phyloP scores from a whole-genome alignment of 129 eudicot genomes.

The Centella asiatica region DNA sequence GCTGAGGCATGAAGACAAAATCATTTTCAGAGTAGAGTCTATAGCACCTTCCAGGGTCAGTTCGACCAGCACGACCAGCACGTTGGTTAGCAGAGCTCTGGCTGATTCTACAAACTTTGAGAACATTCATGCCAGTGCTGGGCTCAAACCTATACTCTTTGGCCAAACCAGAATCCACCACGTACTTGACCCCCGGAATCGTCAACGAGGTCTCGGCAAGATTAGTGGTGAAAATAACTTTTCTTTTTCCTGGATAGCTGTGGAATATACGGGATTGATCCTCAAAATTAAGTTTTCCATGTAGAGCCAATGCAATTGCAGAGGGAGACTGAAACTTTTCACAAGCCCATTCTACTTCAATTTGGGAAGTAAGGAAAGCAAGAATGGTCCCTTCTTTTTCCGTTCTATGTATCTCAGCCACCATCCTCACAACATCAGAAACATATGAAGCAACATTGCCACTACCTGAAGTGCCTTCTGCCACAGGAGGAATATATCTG shows the following conservation, averaged over 20 bases:
- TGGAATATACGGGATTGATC: constrained; percentile 60
- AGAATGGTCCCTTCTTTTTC: constrained; percentile 69
- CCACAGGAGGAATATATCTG: constrained; percentile 42
- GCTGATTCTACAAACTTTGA: constrained; percentile 61
- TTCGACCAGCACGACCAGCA: constrained; percentile 96
- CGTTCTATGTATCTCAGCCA: constrained; percentile 47
- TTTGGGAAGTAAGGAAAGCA: constrained; percentile 83
- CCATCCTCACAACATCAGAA: constrained; percentile 47
- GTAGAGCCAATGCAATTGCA: constrained; percentile 66
- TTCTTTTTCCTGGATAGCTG: constrained; percentile 54
- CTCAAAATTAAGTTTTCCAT: constrained; percentile 76
- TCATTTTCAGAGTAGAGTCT: constrained; percentile 60
- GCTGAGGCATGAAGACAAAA: constrained; percentile 47
- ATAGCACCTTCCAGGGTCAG: constrained; percentile 82
- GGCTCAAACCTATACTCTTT: constrained; percentile 81
- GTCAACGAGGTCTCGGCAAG: constrained; percentile 95
- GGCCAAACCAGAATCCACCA: constrained; percentile 85
- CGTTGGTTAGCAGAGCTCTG: constrained; percentile 92
- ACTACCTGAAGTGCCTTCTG: constrained; percentile 20
- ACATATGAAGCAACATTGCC: constrained; percentile 46
- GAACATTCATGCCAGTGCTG: constrained; percentile 75
- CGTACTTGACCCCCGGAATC: constrained; percentile 87
- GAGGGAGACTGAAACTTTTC: constrained; percentile 43
- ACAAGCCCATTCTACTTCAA: constrained; percentile 95
- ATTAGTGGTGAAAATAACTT: constrained; percentile 81